Base-by-base conservation (phyloP, 208 protist species). In the Crithidia fasciculata region DNA sequence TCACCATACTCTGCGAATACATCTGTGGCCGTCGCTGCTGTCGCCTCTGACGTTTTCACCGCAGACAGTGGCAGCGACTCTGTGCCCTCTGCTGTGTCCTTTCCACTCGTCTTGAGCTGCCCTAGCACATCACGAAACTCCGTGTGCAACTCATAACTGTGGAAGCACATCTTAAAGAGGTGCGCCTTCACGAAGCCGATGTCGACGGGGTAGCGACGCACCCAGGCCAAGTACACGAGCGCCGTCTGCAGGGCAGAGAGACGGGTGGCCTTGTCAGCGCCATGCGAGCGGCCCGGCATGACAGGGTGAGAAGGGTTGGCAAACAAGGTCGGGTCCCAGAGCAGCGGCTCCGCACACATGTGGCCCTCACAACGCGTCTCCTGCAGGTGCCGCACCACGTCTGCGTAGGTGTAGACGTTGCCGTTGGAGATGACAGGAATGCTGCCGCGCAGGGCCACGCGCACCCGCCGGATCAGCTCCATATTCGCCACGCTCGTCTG, bases 371-470 rank as follows among this genome's bases (percentile, higher is more conserved):
- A 87, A 8, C 62, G 45, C 36, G 89, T 96, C 15, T 59, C 53
- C 15, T 52, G 45, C 47, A 97, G 39, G 49, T 87, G 68, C 13
- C 55, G 16, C 37, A 54, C n/a, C 13, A 97, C 84, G 62, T 98
- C 95, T 10, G 67, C 81, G 69, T 80, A 92, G 16, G 55, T 78
- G 43, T 84, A 77, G 19, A 98, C 83, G 76, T 97, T 97, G 19
- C 94, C 95, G 69, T 98, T 98, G 10, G 87, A 81, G 75, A 98
- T 85, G 19, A 98, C 80, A 2, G 94, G 92, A 19, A 98, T 85
- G 50, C 58, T 80, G 65, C 64, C 49, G 5, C 73, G 15, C 37
- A 96, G 49, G 4, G 80, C 76, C 15, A 82, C 74, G 12, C 76
- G 82, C 39, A 97, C 78, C 4, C 72, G 57, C 5, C 75, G 58